Base-by-base conservation (phyloP, 2,329 filamentous ascomycete genomes). In the Microcyclosporella mali region DNA sequence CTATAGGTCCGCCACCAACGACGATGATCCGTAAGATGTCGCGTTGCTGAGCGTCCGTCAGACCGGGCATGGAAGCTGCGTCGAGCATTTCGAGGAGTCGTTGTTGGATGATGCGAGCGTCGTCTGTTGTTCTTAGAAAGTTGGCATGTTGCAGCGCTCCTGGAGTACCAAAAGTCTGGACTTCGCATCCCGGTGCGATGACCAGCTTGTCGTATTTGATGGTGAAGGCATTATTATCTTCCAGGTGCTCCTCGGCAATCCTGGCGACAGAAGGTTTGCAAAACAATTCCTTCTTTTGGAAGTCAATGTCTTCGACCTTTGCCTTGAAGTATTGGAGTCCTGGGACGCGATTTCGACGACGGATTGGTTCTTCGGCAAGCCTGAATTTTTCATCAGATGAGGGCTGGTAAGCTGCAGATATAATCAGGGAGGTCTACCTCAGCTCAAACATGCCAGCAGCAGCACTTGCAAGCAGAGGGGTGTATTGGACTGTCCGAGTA, bases 391-490 rank as follows among this genome's bases (percentile, higher is more conserved):
- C n/a, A n/a, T n/a, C n/a, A 15, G 1, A 21, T 81, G 69, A 7
- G 81, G 71, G 35, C 78, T 74, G 3, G 78, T 71, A 1, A 71
- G 69, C 14, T 80, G 72, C 25, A 81, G 79, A 2, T 71, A 69
- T 11, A 81, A 72, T n/a, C n/a, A 25, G 81, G 12, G 29, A 27
- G n/a, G 6, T 16, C 30, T 17, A 18, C 41, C 61, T 46, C 70
- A 69, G 62, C n/a, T n/a, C n/a, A 59, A 70, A 71, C 21, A 70
- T 60, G 1, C 66, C 67, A 33, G 66, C 67, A 6, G 70, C 69
- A 15, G 68, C 69, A 36, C 64, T 68, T 9, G 69, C 68, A 6
- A 72, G 62, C 2, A 72, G 57, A 6, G 70, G 69, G 1, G 69
- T 72, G 43, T 71, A 68, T 36, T 67, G 66, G 21, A 67, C 62